These are phyloP conservation scores for Tulasnella sp. DNA, from an alignment of 768 basidiomycete genomes.

Conservation along the genomic window DNA sequence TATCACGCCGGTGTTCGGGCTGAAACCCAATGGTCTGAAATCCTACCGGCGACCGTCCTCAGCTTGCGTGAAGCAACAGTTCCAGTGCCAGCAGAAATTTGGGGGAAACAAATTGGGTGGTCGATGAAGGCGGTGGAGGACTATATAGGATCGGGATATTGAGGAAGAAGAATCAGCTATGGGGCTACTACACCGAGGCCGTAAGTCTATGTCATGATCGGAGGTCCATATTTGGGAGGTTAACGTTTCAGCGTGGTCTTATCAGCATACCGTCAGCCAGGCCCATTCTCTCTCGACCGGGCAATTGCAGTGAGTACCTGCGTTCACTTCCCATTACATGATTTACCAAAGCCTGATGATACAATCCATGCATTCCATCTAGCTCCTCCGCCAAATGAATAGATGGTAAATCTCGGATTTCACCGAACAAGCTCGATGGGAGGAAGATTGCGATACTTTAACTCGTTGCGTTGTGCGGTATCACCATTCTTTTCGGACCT, in stretches of 20 bases:
- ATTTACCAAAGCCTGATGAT: too few relatives aligned
- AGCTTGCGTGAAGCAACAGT: too few relatives aligned
- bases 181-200: not conserved
- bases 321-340: not conserved
- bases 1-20: not conserved
- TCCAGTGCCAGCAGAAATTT: not conserved
- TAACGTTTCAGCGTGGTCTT: not conserved
- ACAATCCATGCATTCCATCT: too few relatives aligned
- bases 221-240: too few relatives aligned
- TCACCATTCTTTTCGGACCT: conserved; percentile 24
- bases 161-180: not conserved
- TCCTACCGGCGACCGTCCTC: not conserved
- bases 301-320: conserved; percentile 7
- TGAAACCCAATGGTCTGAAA: not conserved
- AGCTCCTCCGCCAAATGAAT: conserved; percentile 21
- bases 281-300: conserved; percentile 20
- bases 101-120: not conserved
- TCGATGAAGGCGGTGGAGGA: not conserved
- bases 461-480: conserved; percentile 20
- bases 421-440: not conserved
- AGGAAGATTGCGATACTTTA: not conserved
- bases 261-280: not conserved
- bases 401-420: conserved; percentile 22
- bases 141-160: not conserved
- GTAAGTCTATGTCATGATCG: not conserved